These are phyloP conservation scores for Suhomyces sp. DNA, from an alignment of 805 yeast species.

Conservation along the genomic window DNA sequence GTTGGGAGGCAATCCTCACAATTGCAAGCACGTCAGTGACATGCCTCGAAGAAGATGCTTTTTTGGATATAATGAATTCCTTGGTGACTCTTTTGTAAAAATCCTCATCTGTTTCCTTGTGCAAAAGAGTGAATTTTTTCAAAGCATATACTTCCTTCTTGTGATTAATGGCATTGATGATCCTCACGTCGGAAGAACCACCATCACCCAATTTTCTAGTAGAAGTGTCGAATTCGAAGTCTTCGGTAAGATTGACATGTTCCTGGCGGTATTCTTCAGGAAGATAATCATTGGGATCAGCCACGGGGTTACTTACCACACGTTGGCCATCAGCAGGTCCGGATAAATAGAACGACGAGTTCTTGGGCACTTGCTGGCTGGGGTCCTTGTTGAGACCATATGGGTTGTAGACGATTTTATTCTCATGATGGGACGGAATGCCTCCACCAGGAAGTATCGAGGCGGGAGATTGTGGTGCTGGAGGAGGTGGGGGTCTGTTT, in stretches of 20 bases:
- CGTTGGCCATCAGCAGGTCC: constrained; percentile 43
- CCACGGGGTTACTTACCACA: constrained; percentile 59
- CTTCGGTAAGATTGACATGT: constrained; percentile 50
- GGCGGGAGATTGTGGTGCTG: constrained; percentile 6
- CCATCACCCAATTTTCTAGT: constrained; percentile 63
- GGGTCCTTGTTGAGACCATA: constrained; percentile 50
- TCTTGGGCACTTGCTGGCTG: constrained; percentile 21
- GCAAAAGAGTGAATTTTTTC: constrained; percentile 60
- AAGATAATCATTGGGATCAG: constrained; percentile 62
- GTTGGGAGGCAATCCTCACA: constrained; percentile 56
- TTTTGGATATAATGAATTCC: constrained; percentile 63
- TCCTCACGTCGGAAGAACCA: constrained; percentile 65
- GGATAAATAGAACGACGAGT: constrained; percentile 24
- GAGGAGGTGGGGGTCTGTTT: constrained; percentile 10
- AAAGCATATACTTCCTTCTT: constrained; percentile 57
- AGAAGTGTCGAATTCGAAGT: constrained; percentile 46
- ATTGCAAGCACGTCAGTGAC: constrained; percentile 56
- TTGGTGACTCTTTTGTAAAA: constrained; percentile 64
- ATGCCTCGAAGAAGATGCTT: constrained; percentile 56
- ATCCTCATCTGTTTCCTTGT: constrained; percentile 60
- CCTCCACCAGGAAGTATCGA: neutral
- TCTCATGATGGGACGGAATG: constrained; percentile 12
- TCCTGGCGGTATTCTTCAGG: constrained; percentile 54
- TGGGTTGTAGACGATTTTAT: constrained; percentile 62
- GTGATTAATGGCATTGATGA: constrained; percentile 34